Percentiles rank a stretch among this genome's conserved stretches.
Evolutionary conservation across 1,139 yeast genomes (phyloP).

Genomic region (Debaryomycetaceae sp.): DNA sequence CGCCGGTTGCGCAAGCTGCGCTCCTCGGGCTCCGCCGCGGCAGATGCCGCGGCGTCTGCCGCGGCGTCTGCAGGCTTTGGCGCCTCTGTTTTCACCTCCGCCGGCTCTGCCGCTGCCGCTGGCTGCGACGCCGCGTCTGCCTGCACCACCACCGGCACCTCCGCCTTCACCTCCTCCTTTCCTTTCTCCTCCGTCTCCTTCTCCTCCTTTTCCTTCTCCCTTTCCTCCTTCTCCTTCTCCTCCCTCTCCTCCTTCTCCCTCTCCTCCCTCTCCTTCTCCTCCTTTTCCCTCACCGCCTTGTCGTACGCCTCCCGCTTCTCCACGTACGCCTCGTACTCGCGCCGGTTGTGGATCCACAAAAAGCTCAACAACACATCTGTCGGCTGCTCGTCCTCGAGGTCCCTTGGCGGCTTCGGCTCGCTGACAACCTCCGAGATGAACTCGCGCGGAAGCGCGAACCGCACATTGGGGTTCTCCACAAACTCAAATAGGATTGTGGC

Average conservation of each 20-base stretch:
- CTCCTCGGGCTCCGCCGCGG: slow-evolving; percentile 16
- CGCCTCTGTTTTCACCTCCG: slow-evolving; percentile 9
- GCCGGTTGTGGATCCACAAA: slow-evolving; percentile 53
- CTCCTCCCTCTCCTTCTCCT: slow-evolving; percentile 20
- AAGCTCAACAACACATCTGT: slow-evolving; percentile 60
- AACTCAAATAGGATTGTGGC: slow-evolving; percentile 84
- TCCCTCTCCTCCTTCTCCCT: slow-evolving; percentile 21
- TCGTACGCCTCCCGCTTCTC: slow-evolving; percentile 28
- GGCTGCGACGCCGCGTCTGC: too few species aligned
- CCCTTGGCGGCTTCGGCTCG: slow-evolving; percentile 23
- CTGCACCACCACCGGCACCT: slow-evolving; percentile 3
- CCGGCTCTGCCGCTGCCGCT: slow-evolving; percentile 15
- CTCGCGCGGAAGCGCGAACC: slow-evolving; percentile 72
- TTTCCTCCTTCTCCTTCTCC: slow-evolving; percentile 18
- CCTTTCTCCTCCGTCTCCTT: slow-evolving; percentile 9
- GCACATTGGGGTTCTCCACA: slow-evolving; percentile 69
- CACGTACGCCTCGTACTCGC: slow-evolving; percentile 48
- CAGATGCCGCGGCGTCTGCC: too few species aligned
- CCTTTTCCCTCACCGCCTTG: slow-evolving; percentile 18
- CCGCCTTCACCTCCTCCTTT: slow-evolving; percentile 10
- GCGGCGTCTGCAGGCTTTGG: neutral
- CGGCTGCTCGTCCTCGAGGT: slow-evolving; percentile 25
- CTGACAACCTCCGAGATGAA: slow-evolving; percentile 62
- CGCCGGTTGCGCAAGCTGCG: slow-evolving; percentile 17
- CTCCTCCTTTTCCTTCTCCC: slow-evolving; percentile 12